Conservation (phyloP, 352 stramenopile species). For the Pythium plurisporium region DNA sequence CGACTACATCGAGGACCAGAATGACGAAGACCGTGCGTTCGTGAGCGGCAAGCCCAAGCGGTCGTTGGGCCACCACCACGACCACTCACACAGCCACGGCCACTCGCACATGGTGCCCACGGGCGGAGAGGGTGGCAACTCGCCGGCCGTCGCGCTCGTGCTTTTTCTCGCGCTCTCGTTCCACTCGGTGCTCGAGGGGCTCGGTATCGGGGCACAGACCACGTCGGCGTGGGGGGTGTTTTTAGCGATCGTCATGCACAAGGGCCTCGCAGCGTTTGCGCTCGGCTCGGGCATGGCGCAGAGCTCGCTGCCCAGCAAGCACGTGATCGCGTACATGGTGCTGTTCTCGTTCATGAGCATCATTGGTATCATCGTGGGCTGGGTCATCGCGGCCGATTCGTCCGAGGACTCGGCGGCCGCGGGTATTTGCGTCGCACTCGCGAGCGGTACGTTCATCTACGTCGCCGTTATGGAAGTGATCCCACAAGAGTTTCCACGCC, state of each 20-base stretch:
- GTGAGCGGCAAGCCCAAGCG: slow-evolving; percentile 13
- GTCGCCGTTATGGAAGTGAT: slow-evolving; percentile 85
- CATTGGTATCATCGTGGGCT: slow-evolving; percentile 44
- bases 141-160: slow-evolving; percentile 59
- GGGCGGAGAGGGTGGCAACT: slow-evolving; percentile 20
- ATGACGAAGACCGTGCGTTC: slow-evolving; percentile 29
- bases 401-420: slow-evolving; percentile 42
- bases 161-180: slow-evolving; percentile 77
- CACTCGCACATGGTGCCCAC: slow-evolving; percentile 34
- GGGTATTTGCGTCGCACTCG: slow-evolving; percentile 59
- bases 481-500: slow-evolving; percentile 67
- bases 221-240: slow-evolving; percentile 74
- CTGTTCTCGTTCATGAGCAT: slow-evolving; percentile 58
- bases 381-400: slow-evolving; percentile 32
- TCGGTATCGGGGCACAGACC: slow-evolving; percentile 69
- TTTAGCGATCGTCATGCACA: slow-evolving; percentile 74
- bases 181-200: slow-evolving; percentile 73
- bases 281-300: slow-evolving; percentile 64
- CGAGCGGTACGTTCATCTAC: slow-evolving; percentile 81
- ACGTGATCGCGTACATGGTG: slow-evolving; percentile 47
- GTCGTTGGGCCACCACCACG: slow-evolving; percentile 9
- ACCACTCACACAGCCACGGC: slow-evolving; percentile 6
- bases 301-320: slow-evolving; percentile 39
- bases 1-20: slow-evolving; percentile 40
- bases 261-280: slow-evolving; percentile 70